A percentile compares a stretch with the other conserved stretches of the same genome.
Conservation (phyloP, 495 filamentous ascomycete species). For the Xylaria venustula region DNA sequence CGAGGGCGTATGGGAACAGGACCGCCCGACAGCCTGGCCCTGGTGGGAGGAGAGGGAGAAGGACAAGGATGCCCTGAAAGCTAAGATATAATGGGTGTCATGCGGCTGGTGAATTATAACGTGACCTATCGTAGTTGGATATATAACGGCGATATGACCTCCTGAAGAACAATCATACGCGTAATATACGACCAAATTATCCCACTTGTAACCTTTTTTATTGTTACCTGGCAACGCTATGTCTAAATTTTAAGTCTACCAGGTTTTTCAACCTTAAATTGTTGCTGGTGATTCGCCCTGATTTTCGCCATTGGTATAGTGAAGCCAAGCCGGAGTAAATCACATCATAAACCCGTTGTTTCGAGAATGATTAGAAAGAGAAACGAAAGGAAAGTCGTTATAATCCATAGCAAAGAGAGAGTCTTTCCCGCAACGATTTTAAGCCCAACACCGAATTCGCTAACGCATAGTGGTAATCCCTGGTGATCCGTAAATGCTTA, state of each 20-base stretch:
- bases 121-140: neutral
- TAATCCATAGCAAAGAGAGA: neutral
- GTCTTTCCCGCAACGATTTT: neutral
- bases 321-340: neutral
- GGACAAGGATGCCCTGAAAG: slow-evolving; percentile 5
- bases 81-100: slow-evolving; percentile 15
- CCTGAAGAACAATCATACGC: too few relatives aligned
- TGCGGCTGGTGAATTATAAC: neutral
- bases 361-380: slow-evolving; percentile 1
- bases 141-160: neutral
- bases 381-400: neutral
- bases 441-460: slow-evolving; percentile 2
- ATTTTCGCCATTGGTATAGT: neutral
- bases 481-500: neutral
- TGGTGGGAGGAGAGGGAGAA: slow-evolving; percentile 45
- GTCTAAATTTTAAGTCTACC: neutral
- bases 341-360: neutral
- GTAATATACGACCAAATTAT: neutral
- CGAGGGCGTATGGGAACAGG: slow-evolving; percentile 47
- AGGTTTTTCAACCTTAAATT: neutral
- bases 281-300: slow-evolving; percentile 2
- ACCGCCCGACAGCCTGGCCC: slow-evolving; percentile 44
- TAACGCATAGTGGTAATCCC: neutral
- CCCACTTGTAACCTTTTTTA: neutral
- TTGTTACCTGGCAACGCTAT: neutral